Evolutionary conservation across 1,284 basidiomycete genomes (phyloP).

Genomic region (Melanopsichium pennsylvanicum): DNA sequence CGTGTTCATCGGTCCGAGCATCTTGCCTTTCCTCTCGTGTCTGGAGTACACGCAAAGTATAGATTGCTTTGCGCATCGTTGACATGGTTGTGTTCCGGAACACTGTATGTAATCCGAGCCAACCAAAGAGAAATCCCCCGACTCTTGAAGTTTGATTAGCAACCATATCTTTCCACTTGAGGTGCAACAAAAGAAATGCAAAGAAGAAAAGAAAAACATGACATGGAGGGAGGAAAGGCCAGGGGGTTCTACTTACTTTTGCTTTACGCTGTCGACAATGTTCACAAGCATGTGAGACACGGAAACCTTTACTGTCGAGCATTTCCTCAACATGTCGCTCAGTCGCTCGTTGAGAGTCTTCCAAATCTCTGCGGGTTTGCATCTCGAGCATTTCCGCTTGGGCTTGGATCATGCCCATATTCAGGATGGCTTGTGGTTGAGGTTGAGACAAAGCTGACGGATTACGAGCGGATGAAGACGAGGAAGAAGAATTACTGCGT

Average conservation of each 20-base stretch:
- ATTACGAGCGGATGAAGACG: background rate
- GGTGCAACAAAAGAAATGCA: background rate
- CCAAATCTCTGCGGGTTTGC: slow-evolving; percentile 12
- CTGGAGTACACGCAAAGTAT: slow-evolving; percentile 27
- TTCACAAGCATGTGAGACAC: slow-evolving; percentile 40
- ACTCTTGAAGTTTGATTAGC: background rate
- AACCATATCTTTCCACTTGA: too few relatives aligned
- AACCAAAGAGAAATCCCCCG: background rate
- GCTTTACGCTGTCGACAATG: slow-evolving; percentile 38
- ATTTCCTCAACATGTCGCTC: slow-evolving; percentile 29
- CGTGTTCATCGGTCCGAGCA: background rate
- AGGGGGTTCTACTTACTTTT: too few relatives aligned
- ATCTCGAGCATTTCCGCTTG: slow-evolving; percentile 28
- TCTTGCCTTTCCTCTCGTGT: slow-evolving; percentile 13
- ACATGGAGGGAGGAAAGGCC: too few relatives aligned
- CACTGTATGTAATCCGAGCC: slow-evolving; percentile 7
- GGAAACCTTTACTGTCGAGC: slow-evolving; percentile 18
- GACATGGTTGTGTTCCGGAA: slow-evolving; percentile 32
- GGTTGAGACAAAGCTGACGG: background rate
- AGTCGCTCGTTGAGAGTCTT: slow-evolving; percentile 5
- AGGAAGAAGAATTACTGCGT: background rate
- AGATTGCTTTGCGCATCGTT: slow-evolving; percentile 31
- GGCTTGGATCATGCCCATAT: slow-evolving; percentile 28
- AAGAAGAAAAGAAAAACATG: background rate
- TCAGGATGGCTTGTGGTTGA: slow-evolving; percentile 8